Conservation (phyloP, 192 early-diverging fungal species). For the Polychytrium aggregatum region DNA sequence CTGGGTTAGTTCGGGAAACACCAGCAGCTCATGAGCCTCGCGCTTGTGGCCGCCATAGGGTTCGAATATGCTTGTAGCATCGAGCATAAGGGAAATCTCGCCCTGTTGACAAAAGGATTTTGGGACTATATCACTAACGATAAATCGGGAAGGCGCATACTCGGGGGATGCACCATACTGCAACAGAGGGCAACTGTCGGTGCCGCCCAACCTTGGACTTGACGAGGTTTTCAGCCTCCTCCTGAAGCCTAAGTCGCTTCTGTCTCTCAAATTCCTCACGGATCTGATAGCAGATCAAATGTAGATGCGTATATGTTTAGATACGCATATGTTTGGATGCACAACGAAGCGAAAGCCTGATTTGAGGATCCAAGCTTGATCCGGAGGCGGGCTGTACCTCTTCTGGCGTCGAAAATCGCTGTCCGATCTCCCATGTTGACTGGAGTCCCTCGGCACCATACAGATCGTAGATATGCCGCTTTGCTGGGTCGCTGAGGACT, state of each 20-base stretch:
- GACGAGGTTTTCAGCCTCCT: slow-evolving; percentile 29
- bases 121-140: too few species aligned
- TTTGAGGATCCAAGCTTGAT: background rate
- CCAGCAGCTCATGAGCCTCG: background rate
- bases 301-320: too few species aligned
- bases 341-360: too few species aligned
- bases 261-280: slow-evolving; percentile 34
- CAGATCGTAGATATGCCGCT: slow-evolving; percentile 41
- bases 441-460: slow-evolving; percentile 36
- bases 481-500: slow-evolving; percentile 34
- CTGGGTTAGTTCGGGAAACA: slow-evolving; percentile 21
- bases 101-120: slow-evolving; percentile 11
- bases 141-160: too few species aligned
- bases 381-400: slow-evolving; percentile 6
- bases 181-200: background rate
- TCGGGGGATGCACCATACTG: too few species aligned
- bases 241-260: slow-evolving; percentile 14
- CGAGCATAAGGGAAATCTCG: slow-evolving; percentile 32
- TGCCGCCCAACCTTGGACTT: slow-evolving; percentile 17
- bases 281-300: slow-evolving; percentile 15
- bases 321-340: too few species aligned
- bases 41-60: background rate
- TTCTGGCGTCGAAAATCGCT: slow-evolving; percentile 14
- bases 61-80: slow-evolving; percentile 33
- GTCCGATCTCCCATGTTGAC: slow-evolving; percentile 34